phyloP scores from a whole-genome alignment of 345 rosid species.

The Microthlaspi erraticum region DNA sequence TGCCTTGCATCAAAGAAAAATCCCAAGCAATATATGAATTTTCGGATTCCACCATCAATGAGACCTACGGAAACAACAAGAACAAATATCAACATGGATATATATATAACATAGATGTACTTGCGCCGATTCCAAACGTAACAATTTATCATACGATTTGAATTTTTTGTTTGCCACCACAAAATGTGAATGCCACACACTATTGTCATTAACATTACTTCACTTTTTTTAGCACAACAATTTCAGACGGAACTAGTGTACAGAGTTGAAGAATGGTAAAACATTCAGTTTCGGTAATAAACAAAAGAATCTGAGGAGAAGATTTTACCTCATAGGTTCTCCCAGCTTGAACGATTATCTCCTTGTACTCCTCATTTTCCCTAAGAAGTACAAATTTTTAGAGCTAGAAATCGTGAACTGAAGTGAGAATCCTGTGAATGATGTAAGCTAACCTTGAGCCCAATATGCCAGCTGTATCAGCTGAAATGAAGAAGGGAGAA shows the following conservation, averaged over 20 bases:
- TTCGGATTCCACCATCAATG: conserved; percentile 78
- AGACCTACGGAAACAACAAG: conserved; percentile 56
- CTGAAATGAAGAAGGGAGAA: conserved; percentile 93
- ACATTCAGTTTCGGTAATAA: conserved; percentile 7
- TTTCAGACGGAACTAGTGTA: conserved; percentile 1
- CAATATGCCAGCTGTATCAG: conserved; percentile 73
- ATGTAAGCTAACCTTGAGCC: conserved; percentile 62
- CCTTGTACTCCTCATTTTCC: conserved; percentile 84
- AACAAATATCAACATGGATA: conserved; percentile 21
- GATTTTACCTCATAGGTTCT: conserved; percentile 73
- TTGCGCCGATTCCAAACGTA: conserved; percentile 5
- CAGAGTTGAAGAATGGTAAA: conserved; percentile 17
- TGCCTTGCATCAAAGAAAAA: conserved; percentile 84
- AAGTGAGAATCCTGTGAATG: conserved; percentile 22
- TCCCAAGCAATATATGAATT: conserved; percentile 99
- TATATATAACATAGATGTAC: conserved; percentile 2
- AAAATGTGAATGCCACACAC: conserved; percentile 26
- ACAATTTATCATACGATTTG: conserved; percentile 15
- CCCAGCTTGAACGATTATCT: conserved; percentile 79
- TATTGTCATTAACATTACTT: conserved; percentile 14
- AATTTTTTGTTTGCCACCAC: not conserved
- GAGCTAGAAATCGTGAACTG: conserved; percentile 30
- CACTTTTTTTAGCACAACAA: not conserved
- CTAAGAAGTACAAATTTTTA: conserved; percentile 49
- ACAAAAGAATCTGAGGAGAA: conserved; percentile 21